These are phyloP conservation scores for Cylindrodendrum hubeiense DNA, from an alignment of 2,329 filamentous ascomycete species.

Conservation along the genomic window DNA sequence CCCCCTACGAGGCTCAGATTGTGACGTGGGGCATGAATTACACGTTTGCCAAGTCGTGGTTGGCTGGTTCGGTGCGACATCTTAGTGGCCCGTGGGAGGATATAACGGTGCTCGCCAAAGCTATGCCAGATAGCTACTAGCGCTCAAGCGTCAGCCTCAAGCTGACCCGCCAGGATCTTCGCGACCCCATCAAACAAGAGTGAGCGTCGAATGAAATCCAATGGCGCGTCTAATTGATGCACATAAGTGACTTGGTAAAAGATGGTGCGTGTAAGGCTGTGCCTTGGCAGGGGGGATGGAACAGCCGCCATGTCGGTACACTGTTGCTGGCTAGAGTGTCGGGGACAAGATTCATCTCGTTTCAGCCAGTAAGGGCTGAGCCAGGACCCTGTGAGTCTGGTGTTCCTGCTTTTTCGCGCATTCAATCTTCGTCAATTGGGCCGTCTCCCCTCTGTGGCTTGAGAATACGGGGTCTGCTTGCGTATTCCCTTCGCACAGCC, in stretches of 20 bases:
- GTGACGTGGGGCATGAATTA: neutral
- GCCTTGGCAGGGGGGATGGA: too few species aligned
- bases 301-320: neutral
- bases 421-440: neutral
- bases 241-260: too few species aligned
- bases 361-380: neutral
- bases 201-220: slow-evolving; percentile 5
- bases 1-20: neutral
- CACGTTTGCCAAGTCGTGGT: neutral
- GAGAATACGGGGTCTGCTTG: neutral
- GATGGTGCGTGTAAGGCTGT: too few species aligned
- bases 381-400: too few species aligned
- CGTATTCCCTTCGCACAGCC: slow-evolving; percentile 1
- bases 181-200: neutral
- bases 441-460: neutral
- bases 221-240: neutral
- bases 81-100: neutral
- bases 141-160: slow-evolving; percentile 12
- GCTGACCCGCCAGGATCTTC: slow-evolving; percentile 2
- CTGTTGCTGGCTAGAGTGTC: neutral
- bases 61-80: neutral
- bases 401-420: neutral
- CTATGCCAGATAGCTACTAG: slow-evolving; percentile 16
- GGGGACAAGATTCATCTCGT: neutral
- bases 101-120: slow-evolving; percentile 26